These are phyloP conservation scores for Mortierella sp. DNA, from an alignment of 371 early-diverging fungal species.

Conservation along the genomic window DNA sequence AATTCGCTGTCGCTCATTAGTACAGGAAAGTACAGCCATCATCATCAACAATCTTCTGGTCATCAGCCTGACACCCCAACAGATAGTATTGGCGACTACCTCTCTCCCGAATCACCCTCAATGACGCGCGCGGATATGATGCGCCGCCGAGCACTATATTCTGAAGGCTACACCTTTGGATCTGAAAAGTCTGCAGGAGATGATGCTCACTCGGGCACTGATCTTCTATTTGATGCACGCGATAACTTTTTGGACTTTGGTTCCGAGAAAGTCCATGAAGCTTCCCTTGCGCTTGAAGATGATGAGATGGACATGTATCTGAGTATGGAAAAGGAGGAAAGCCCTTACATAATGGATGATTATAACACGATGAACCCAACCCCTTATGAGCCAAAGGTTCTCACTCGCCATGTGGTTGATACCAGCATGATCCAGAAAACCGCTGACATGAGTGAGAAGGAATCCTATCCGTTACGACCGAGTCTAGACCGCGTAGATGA, in stretches of 20 bases:
- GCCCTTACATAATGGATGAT: conserved; percentile 24
- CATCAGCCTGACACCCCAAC: conserved; percentile 21
- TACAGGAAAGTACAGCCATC: conserved; percentile 44
- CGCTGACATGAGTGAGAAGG: conserved; percentile 21
- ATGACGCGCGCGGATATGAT: conserved; percentile 48
- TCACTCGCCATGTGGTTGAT: conserved; percentile 8
- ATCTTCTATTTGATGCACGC: conserved; percentile 35
- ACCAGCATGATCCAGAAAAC: conserved; percentile 28
- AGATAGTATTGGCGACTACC: conserved; percentile 49
- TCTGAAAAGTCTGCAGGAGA: conserved; percentile 13
- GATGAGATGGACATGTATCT: conserved; percentile 53
- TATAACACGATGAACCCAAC: conserved; percentile 29
- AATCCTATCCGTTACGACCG: not conserved
- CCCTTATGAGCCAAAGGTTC: conserved; percentile 41
- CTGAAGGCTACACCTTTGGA: conserved; percentile 25
- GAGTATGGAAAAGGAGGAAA: conserved; percentile 53
- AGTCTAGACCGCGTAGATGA: not conserved
- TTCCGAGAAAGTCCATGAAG: conserved; percentile 15
- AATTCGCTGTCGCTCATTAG: conserved; percentile 23
- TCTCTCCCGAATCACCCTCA: conserved; percentile 45
- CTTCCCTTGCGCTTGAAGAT: conserved; percentile 14
- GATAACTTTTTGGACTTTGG: conserved; percentile 28
- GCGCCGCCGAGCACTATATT: conserved; percentile 26
- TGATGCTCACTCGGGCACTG: conserved; percentile 29
- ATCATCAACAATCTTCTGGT: conserved; percentile 30